Conservation (phyloP, 23 red algal genomes). For the Gracilaria gracilis region DNA sequence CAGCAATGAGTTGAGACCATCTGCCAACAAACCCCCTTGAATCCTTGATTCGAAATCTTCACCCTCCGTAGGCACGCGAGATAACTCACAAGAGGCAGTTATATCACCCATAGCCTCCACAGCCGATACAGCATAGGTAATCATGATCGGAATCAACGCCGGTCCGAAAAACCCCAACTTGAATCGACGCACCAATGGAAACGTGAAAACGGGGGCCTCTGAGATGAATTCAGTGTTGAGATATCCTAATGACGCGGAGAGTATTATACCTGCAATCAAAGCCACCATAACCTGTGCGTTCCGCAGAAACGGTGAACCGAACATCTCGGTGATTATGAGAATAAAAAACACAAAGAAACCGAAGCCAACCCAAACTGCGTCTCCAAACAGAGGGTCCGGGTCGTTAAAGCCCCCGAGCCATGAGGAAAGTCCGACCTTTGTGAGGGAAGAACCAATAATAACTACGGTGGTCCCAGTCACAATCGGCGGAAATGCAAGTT, state of each 20-base stretch:
- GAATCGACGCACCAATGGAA: slow-evolving; percentile 76
- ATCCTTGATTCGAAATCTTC: slow-evolving; percentile 55
- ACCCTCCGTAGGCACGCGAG: slow-evolving; percentile 66
- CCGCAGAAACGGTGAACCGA: slow-evolving; percentile 86
- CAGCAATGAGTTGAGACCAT: slow-evolving; percentile 78
- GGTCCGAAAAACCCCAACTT: slow-evolving; percentile 73
- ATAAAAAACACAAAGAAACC: slow-evolving; percentile 67
- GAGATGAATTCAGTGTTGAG: slow-evolving; percentile 31
- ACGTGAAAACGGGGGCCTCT: slow-evolving; percentile 52
- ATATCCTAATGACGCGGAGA: slow-evolving; percentile 62
- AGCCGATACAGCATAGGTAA: slow-evolving; percentile 68
- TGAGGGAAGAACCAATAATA: slow-evolving; percentile 69
- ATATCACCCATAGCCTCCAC: slow-evolving; percentile 79
- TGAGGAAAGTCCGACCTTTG: slow-evolving; percentile 36
- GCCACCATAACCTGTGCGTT: slow-evolving; percentile 68
- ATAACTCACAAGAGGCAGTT: slow-evolving; percentile 73
- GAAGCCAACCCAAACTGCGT: slow-evolving; percentile 68
- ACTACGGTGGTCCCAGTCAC: slow-evolving; percentile 82
- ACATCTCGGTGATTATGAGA: slow-evolving; percentile 76
- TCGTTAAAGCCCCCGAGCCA: slow-evolving; percentile 74
- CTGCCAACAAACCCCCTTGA: slow-evolving; percentile 77
- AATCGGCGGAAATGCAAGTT: slow-evolving; percentile 67
- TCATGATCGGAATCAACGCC: slow-evolving; percentile 73
- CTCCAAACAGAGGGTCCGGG: slow-evolving; percentile 42
- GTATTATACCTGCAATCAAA: slow-evolving; percentile 48